Percentiles rank a stretch among this genome's conserved stretches.
Conservation (phyloP, 2,329 filamentous ascomycete genomes). For the Colletotrichum falcatum region DNA sequence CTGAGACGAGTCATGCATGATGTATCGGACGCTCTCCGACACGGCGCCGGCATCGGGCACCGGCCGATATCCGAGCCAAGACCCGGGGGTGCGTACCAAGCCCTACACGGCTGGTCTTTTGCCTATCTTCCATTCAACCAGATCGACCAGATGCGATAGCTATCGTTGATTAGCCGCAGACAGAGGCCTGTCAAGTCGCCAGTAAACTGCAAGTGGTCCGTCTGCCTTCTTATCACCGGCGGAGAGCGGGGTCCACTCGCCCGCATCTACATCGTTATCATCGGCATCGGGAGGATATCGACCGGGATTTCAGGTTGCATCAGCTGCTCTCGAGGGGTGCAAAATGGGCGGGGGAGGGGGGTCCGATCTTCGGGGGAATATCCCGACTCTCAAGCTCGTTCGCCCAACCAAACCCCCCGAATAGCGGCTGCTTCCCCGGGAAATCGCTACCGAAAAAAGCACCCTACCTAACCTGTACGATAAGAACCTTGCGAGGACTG, state of each 20-base stretch:
- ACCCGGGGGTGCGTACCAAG: background rate
- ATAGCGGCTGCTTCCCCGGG: background rate
- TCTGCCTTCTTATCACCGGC: slow-evolving; percentile 14
- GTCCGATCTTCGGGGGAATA: background rate
- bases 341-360: background rate
- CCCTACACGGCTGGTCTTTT: background rate
- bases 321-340: background rate
- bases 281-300: slow-evolving; percentile 2
- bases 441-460: slow-evolving; percentile 17
- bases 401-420: background rate
- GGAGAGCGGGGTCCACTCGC: background rate
- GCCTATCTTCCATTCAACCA: background rate
- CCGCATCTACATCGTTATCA: slow-evolving; percentile 15
- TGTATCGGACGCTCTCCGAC: slow-evolving; percentile 19
- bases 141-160: background rate
- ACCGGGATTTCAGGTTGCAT: slow-evolving; percentile 9
- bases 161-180: background rate
- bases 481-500: background rate
- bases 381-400: background rate
- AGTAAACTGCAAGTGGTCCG: background rate
- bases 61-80: slow-evolving; percentile 7
- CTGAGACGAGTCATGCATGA: background rate
- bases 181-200: background rate
- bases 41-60: slow-evolving; percentile 25
- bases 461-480: background rate